phyloP scores from a whole-genome alignment of 441 rosid genomes.

The Flueggea neowawraea region DNA sequence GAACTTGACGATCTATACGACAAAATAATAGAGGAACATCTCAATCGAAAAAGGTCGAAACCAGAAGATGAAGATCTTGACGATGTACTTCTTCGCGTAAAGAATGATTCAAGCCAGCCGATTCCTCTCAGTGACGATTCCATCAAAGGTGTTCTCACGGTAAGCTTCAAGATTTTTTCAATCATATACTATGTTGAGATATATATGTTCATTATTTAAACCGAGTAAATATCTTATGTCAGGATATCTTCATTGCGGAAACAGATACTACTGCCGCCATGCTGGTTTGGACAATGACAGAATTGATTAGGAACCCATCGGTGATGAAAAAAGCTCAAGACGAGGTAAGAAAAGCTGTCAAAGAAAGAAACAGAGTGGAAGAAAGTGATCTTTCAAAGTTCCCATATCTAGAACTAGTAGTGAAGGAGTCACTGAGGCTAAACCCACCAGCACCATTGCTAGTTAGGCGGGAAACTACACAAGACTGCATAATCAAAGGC shows the following conservation, averaged over 20 bases:
- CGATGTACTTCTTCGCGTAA: constrained; percentile 30
- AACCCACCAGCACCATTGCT: too few relatives aligned
- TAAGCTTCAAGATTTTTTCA: constrained; percentile 3
- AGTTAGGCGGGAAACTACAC: constrained; percentile 40
- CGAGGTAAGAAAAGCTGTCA: constrained; percentile 32
- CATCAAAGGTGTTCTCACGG: constrained; percentile 40
- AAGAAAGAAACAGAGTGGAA: constrained; percentile 22
- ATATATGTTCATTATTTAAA: too few relatives aligned
- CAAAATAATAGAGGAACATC: constrained; percentile 32
- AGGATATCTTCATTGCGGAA: constrained; percentile 66
- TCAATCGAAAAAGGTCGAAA: constrained; percentile 5
- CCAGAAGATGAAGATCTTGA: constrained; percentile 28
- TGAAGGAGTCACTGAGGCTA: constrained; percentile 39
- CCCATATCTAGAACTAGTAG: constrained; percentile 31
- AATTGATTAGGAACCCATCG: constrained; percentile 37
- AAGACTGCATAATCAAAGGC: constrained; percentile 20
- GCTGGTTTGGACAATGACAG: constrained; percentile 59
- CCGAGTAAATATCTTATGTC: neutral
- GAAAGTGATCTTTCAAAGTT: constrained; percentile 35
- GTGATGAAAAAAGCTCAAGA: too few relatives aligned
- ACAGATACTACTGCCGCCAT: constrained; percentile 46
- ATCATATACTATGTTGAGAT: too few relatives aligned
- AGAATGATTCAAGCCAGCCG: constrained; percentile 20
- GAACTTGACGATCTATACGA: constrained; percentile 32
- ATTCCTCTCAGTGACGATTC: constrained; percentile 30